Percentiles rank a stretch among this genome's conserved stretches.
Evolutionary conservation across 2,329 filamentous ascomycete species (phyloP).

Genomic region (Aspergillus arachidicola): DNA sequence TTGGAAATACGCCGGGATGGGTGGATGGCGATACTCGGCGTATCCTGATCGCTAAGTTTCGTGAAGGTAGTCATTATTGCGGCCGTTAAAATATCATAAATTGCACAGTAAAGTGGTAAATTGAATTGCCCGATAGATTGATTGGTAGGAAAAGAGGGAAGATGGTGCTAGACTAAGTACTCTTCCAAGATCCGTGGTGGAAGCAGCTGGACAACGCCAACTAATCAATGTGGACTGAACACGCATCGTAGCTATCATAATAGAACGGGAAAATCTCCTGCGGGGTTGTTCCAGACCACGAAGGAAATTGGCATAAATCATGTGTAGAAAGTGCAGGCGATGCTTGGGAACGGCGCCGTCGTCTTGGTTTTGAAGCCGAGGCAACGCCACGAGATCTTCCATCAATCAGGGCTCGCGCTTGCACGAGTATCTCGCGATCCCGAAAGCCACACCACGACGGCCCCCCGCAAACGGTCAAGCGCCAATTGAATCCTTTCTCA

Average conservation of each 20-base stretch:
- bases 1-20: constrained; percentile 66
- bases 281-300: constrained; percentile 24
- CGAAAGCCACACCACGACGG: constrained; percentile 2
- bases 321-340: neutral
- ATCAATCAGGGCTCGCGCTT: constrained; percentile 23
- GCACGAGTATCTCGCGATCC: constrained; percentile 3
- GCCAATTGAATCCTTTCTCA: constrained; percentile 6
- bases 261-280: constrained; percentile 37
- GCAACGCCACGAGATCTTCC: constrained; percentile 22
- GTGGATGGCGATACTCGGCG: constrained; percentile 67
- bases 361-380: constrained; percentile 20
- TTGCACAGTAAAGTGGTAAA: constrained; percentile 7
- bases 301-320: constrained; percentile 4
- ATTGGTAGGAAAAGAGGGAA: constrained; percentile 11
- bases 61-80: constrained; percentile 72
- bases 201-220: constrained; percentile 20
- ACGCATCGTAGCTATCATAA: constrained; percentile 14
- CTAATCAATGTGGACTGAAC: constrained; percentile 21
- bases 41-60: constrained; percentile 62
- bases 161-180: constrained; percentile 1
- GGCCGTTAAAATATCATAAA: constrained; percentile 1
- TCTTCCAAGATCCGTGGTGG: constrained; percentile 10
- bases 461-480: constrained; percentile 19
- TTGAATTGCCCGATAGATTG: neutral
- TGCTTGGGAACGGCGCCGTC: constrained; percentile 10